phyloP scores from a whole-genome alignment of 495 filamentous ascomycete genomes.

The Aspergillus sclerotiicarbonarius region DNA sequence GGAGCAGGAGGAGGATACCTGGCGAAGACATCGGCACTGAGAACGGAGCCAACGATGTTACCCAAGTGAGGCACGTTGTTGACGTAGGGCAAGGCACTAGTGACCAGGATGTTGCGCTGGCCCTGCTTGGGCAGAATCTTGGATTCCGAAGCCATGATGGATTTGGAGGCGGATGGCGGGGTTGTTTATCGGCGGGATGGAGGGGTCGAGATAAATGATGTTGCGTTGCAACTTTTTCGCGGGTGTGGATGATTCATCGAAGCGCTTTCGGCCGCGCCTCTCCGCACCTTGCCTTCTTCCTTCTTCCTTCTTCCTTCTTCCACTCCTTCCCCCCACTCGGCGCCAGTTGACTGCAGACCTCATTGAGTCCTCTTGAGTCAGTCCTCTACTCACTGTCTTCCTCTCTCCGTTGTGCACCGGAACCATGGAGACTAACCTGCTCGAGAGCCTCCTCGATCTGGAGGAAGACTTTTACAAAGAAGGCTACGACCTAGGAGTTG shows the following conservation, averaged over 20 bases:
- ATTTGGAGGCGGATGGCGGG: neutral
- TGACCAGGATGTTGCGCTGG: slow-evolving; percentile 43
- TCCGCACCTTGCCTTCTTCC: neutral
- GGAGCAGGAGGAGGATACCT: slow-evolving; percentile 43
- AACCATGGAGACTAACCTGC: slow-evolving; percentile 51
- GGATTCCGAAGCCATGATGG: slow-evolving; percentile 29
- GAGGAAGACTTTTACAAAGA: slow-evolving; percentile 85
- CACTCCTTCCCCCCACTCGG: neutral
- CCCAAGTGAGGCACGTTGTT: slow-evolving; percentile 97
- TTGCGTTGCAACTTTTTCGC: slow-evolving; percentile 12
- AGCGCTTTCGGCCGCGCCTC: slow-evolving; percentile 2
- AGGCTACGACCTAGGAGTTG: slow-evolving; percentile 71
- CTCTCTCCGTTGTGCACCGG: neutral
- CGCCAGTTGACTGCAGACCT: no score
- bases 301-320: neutral
- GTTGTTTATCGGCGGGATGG: neutral
- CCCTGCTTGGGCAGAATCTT: slow-evolving; percentile 43
- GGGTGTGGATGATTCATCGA: slow-evolving; percentile 22
- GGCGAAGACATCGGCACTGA: slow-evolving; percentile 78
- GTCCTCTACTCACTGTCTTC: neutral
- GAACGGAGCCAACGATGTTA: slow-evolving; percentile 87
- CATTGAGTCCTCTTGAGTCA: neutral
- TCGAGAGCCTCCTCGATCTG: slow-evolving; percentile 71
- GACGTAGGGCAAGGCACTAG: slow-evolving; percentile 76
- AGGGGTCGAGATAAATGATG: slow-evolving; percentile 5